Percentiles rank a stretch among this genome's conserved stretches.
Conservation (phyloP, 2,329 filamentous ascomycete species). For the Fusarium veterinarium region DNA sequence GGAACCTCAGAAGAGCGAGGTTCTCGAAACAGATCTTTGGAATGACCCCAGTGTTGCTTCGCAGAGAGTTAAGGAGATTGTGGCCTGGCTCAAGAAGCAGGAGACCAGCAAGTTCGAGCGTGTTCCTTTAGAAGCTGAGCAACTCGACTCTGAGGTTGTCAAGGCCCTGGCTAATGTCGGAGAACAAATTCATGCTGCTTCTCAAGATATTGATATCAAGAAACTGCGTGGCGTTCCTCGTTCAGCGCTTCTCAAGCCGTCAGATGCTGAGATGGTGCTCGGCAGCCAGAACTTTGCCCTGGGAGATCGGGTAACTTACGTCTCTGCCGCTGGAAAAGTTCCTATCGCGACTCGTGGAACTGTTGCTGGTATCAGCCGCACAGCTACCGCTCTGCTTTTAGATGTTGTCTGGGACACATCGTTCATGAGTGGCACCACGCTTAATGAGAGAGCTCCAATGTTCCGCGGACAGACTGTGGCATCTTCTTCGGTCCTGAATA, state of each 20-base stretch:
- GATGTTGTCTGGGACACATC: conserved; percentile 94
- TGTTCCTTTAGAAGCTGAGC: conserved; percentile 96
- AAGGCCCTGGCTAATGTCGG: conserved; percentile 81
- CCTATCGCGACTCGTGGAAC: conserved; percentile 93
- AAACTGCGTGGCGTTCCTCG: conserved; percentile 85
- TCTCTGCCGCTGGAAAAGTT: conserved; percentile 91
- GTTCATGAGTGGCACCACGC: conserved; percentile 96
- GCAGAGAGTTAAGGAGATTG: conserved; percentile 90
- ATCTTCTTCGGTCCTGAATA: conserved; percentile 87
- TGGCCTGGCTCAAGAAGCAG: conserved; percentile 89
- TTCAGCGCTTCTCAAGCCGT: conserved; percentile 89
- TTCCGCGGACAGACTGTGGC: conserved; percentile 96
- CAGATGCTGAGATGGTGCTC: conserved; percentile 93
- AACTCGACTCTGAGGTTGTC: conserved; percentile 92
- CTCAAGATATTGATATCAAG: conserved; percentile 68
- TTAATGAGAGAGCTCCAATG: conserved; percentile 88
- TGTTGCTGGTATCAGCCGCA: conserved; percentile 93
- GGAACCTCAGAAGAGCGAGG: conserved; percentile 87
- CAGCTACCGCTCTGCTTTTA: conserved; percentile 81
- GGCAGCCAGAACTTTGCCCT: conserved; percentile 85
- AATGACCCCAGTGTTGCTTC: conserved; percentile 76
- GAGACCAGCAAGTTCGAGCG: conserved; percentile 93
- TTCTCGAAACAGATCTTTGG: conserved; percentile 88
- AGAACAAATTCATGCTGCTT: conserved; percentile 68
- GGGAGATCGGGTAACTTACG: conserved; percentile 93